phyloP scores from a whole-genome alignment of 2,329 filamentous ascomycete species.

The Xylaria sp. region DNA sequence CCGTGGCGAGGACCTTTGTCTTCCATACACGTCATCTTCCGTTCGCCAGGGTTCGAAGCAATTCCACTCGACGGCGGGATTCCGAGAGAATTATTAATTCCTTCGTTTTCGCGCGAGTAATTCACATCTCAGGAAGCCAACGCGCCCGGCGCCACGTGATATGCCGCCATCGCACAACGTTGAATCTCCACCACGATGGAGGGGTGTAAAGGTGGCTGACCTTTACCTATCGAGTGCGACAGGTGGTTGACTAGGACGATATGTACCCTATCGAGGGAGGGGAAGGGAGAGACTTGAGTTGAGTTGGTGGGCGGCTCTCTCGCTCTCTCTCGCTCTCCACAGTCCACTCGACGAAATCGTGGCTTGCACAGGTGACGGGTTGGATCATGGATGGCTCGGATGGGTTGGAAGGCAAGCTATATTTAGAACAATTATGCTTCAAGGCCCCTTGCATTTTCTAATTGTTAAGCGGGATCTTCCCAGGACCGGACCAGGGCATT shows the following conservation, averaged over 20 bases:
- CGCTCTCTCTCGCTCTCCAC: not conserved
- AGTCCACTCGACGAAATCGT: not conserved
- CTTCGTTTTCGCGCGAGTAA: not conserved
- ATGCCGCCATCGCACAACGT: not conserved
- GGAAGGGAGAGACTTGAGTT: no score
- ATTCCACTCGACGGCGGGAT: not conserved
- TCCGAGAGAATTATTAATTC: not conserved
- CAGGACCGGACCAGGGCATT: not conserved
- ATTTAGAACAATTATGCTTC: not conserved
- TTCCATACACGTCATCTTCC: not conserved
- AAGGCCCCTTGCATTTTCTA: not conserved
- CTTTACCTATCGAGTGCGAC: no score
- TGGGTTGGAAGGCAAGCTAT: not conserved
- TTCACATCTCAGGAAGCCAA: not conserved
- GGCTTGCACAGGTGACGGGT: not conserved
- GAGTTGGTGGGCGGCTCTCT: no score
- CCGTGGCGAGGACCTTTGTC: not conserved
- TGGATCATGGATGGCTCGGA: not conserved
- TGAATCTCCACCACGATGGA: not conserved
- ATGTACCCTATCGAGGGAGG: no score
- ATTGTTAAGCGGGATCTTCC: not conserved
- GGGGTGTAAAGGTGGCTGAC: no score
- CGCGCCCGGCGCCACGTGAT: not conserved
- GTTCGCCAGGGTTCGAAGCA: not conserved
- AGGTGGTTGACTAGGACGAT: no score